A percentile compares a stretch with the other conserved stretches of the same genome.
Evolutionary conservation across 441 rosid genomes (phyloP).

Genomic region (Arabidopsis hybrid): DNA sequence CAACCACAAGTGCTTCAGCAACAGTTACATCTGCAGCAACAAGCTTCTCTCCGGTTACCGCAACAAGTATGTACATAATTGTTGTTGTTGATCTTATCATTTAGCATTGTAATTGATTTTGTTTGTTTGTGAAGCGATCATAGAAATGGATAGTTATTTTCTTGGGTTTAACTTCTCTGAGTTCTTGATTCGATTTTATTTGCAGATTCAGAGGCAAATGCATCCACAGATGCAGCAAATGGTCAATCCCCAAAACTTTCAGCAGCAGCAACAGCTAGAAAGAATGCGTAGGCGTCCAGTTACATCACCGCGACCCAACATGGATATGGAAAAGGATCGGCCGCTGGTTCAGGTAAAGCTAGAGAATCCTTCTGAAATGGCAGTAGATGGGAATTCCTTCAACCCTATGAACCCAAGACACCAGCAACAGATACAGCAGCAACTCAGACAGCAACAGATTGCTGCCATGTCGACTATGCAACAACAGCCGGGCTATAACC

Average conservation of each 20-base stretch:
- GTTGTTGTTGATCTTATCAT: slow-evolving; percentile 13
- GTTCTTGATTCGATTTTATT: slow-evolving; percentile 25
- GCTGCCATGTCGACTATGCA: slow-evolving; percentile 70
- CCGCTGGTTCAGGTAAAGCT: slow-evolving; percentile 78
- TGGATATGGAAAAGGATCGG: slow-evolving; percentile 76
- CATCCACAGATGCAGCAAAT: slow-evolving; percentile 81
- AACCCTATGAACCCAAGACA: slow-evolving; percentile 62
- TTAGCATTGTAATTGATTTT: not conserved
- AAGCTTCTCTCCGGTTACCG: slow-evolving; percentile 59
- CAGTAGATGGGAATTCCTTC: slow-evolving; percentile 64
- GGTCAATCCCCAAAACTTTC: slow-evolving; percentile 59
- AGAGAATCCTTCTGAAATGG: slow-evolving; percentile 73
- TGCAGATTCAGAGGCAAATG: slow-evolving; percentile 73
- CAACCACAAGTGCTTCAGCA: slow-evolving; percentile 71
- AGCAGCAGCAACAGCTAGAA: slow-evolving; percentile 71
- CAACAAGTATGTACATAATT: slow-evolving; percentile 66
- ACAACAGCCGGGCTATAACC: slow-evolving; percentile 60
- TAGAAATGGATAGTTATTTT: not conserved
- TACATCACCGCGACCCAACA: slow-evolving; percentile 61
- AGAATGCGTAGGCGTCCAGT: slow-evolving; percentile 63
- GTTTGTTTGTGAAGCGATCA: not conserved
- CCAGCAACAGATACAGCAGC: slow-evolving; percentile 57
- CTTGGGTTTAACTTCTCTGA: not conserved
- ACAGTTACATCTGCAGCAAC: slow-evolving; percentile 78
- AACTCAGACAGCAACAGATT: slow-evolving; percentile 64